Base-by-base conservation (phyloP, 2,329 filamentous ascomycete species). In the Diaporthe ampelina region DNA sequence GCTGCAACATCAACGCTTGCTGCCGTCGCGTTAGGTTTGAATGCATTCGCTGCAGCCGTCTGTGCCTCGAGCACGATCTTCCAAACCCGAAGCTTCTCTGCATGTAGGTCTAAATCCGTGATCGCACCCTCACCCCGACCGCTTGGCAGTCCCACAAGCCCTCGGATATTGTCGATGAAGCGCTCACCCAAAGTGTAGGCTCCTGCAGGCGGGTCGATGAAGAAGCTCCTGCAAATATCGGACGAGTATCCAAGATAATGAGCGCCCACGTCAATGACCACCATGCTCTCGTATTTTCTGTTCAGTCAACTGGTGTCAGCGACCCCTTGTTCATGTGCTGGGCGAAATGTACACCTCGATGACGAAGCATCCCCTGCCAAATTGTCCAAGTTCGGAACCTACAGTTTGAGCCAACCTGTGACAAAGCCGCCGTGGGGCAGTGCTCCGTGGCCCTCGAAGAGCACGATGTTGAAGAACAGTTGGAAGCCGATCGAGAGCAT, bases 181-280 rank as follows among this genome's bases (percentile, higher is more conserved):
- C 37, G 10, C 24, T 52, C 43, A 8, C 59, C n/a, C 9, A 59
- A 37, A 2, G 26, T n/a, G 4, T 26, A 43, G 1, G 19, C 26
- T 24, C 29, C 32, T 4, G n/a, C 48, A 1, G 81, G 81, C 0
- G 80, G 77, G 70, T 85, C 84, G 26, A 86, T 86, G 58, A 91
- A 90, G 81, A 92, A 92, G 58, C 89, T 91, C 21, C 91, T 87
- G 77, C 88, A 91, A 10, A 92, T 90, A 76, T 93, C 90, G 2
- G 89, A 92, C 5, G 88, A 90, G 79, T 92, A 92, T 5, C 91
- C 90, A 58, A 89, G 84, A 43, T 91, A 86, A 79, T 92, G 90
- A 0, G 89, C 88, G 1, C 89, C 90, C 15, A 92, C 90, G 74
- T 93, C 91, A 57, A 93, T 92, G 17, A 92, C 83, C 0, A 92